Evolutionary conservation across 805 yeast species (phyloP).

Genomic region (Kluyveromyces dobzhanskii): DNA sequence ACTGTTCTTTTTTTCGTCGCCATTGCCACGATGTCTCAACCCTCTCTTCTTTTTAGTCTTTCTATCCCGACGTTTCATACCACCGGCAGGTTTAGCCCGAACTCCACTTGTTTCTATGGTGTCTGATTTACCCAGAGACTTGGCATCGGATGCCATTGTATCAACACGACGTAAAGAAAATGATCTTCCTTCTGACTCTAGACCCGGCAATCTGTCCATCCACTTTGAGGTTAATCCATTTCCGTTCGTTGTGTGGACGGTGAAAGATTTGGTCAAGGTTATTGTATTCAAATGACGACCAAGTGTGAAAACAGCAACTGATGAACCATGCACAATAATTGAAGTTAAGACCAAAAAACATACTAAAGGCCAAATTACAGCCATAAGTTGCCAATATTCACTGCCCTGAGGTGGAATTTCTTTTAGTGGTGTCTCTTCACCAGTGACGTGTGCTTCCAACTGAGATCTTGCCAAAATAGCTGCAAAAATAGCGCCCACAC

Average conservation of each 20-base stretch:
- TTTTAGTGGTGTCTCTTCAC: slow-evolving; percentile 49
- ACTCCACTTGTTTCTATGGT: slow-evolving; percentile 56
- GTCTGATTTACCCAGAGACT: slow-evolving; percentile 25
- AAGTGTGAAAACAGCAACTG: slow-evolving; percentile 63
- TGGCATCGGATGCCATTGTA: slow-evolving; percentile 39
- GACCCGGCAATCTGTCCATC: slow-evolving; percentile 77
- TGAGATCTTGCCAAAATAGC: slow-evolving; percentile 70
- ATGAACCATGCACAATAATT: slow-evolving; percentile 84
- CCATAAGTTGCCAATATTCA: slow-evolving; percentile 51
- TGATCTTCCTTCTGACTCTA: slow-evolving; percentile 59
- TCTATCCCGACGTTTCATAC: slow-evolving; percentile 47
- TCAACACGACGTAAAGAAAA: slow-evolving; percentile 80
- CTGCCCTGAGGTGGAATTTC: slow-evolving; percentile 38
- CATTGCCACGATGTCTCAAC: slow-evolving; percentile 17
- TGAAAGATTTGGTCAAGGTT: slow-evolving; percentile 86
- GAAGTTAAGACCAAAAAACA: slow-evolving; percentile 76
- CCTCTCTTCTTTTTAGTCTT: slow-evolving; percentile 25
- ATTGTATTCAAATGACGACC: slow-evolving; percentile 87
- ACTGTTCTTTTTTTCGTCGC: slow-evolving; percentile 24
- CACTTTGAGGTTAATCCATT: slow-evolving; percentile 52
- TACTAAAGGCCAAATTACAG: slow-evolving; percentile 73
- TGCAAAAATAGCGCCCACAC: slow-evolving; percentile 88
- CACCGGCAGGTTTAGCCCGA: slow-evolving; percentile 67
- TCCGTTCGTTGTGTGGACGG: slow-evolving; percentile 56
- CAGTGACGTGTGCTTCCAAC: slow-evolving; percentile 45